Evolutionary conservation across 192 early-diverging fungal species (phyloP), one percentile per base, ranked within the genome.

Genomic region (Backusella mclennaniae): DNA sequence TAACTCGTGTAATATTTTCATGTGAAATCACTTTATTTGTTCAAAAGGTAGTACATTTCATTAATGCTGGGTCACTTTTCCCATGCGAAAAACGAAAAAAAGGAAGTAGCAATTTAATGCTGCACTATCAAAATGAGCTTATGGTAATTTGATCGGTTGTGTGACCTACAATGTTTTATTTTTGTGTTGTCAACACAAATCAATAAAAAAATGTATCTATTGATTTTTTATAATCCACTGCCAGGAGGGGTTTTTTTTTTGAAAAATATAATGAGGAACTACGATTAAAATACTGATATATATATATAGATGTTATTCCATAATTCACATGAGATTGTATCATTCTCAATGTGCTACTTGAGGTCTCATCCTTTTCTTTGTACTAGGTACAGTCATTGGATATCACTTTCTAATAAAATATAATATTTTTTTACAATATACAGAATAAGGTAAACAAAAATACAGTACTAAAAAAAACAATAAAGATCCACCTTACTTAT

Each of bases 21-120:
- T 63, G 26, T 63, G 56, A 63, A 63, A 29, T 63, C 23, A 63
- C 21, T 63, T 63, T 63, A 63, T 63, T 63, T 63, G 56, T 63
- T 29, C 56, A 29, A 29, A 26, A 26, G 21, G 56, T 63, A 63
- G 56, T 23, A 63, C 56, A 63, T 63, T 63, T 63, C 56, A 63
- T 63, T 63, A 26, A 12, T 63, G 21, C 26, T 63, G 56, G 56
- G 56, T 63, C 56, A 29, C 56, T 63, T 63, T 63, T 63, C 56
- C 56, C 23, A 63, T 63, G 26, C 56, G 26, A 63, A 63, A 63
- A 29, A 26, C 9, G 33, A 29, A 1, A 63, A 63, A 29, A 63
- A 63, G 12, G 26, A 63, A 63, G 26, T 63, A 14, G 26, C n/a
- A 59, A 49, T 49, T 49, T 49, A 14, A 21, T 59, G 23, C 21